Evolutionary conservation across 768 basidiomycete species (phyloP).

Genomic region (Pleurotus citrinopileatus): DNA sequence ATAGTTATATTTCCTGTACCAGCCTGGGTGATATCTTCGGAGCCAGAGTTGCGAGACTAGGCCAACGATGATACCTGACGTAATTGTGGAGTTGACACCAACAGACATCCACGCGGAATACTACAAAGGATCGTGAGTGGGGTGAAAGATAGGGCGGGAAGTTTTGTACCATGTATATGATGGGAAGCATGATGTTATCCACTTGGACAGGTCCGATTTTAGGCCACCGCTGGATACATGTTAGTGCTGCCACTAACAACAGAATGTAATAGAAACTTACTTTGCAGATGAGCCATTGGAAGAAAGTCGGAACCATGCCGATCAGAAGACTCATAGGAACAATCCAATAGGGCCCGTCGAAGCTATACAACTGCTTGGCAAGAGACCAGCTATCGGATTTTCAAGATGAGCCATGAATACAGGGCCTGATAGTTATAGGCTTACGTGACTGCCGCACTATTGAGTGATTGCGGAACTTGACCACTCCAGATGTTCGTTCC

Average conservation of each 20-base stretch:
- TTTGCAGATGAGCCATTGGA: slow-evolving; percentile 55
- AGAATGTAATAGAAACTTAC: slow-evolving; percentile 22
- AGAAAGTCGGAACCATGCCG: slow-evolving; percentile 47
- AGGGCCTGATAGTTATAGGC: neutral
- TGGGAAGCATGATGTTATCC: slow-evolving; percentile 48
- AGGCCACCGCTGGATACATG: slow-evolving; percentile 44
- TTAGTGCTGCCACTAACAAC: neutral
- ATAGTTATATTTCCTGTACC: slow-evolving; percentile 70
- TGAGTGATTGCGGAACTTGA: slow-evolving; percentile 47
- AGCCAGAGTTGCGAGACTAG: slow-evolving; percentile 61
- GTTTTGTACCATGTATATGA: slow-evolving; percentile 49
- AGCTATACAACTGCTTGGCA: slow-evolving; percentile 54
- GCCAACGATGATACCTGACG: slow-evolving; percentile 47
- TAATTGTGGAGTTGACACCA: slow-evolving; percentile 54
- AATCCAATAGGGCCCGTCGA: slow-evolving; percentile 52
- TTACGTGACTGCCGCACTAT: slow-evolving; percentile 53
- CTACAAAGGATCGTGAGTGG: slow-evolving; percentile 17
- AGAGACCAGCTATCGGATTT: slow-evolving; percentile 47
- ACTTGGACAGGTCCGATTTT: slow-evolving; percentile 51
- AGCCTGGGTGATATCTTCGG: slow-evolving; percentile 53
- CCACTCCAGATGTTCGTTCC: slow-evolving; percentile 55
- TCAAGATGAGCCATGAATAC: neutral
- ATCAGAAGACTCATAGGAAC: slow-evolving; percentile 52
- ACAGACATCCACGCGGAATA: slow-evolving; percentile 40
- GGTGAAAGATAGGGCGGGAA: neutral